Evolutionary conservation across 169 alveolate species (phyloP), one percentile per base, ranked within the genome.

Genomic region (Prorocentrum cordatum): DNA sequence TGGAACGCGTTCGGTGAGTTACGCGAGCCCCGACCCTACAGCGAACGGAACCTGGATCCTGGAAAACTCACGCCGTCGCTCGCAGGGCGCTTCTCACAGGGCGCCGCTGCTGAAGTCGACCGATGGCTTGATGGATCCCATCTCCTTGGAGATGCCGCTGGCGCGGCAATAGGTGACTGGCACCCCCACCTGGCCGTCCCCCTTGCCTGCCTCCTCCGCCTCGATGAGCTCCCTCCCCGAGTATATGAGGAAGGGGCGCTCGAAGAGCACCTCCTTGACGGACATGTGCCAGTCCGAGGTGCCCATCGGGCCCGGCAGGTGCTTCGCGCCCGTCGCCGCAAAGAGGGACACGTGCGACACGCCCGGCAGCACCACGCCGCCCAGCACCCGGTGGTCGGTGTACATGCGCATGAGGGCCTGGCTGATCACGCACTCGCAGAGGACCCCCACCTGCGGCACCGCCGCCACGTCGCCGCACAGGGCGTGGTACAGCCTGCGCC

Each of bases 351-450:
- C 91, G 58, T 82, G 91, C 29, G 91, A 82, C 80, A 82, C 91
- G 26, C 91, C 91, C 7, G 91, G 91, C 47, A 82, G 42, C 38
- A 82, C 91, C 18, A 82, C 80, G 47, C 39, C 72, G 68, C 91
- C 91, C 91, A 82, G 61, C 24, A 82, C 91, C n/a, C 88, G 88
- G 33, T 77, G 88, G 54, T 77, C 88, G 3, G 88, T 77, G 64
- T 77, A 77, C 88, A 77, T 77, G 75, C 88, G 54, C 42, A 39
- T 20, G 16, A 0, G 42, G 18, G 16, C 10, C 47, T 14, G 68
- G 12, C 10, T 24, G 36, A 24, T 0, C 20, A n/a, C n/a, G n/a
- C n/a, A n/a, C 35, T 20, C 54, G 27, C 9, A 59, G 35, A 16
- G 26, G 5, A 9, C 31, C 77, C 27, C 12, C 58, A 26, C 10